These are phyloP conservation scores for Annulohypoxylon maeteangense DNA, from an alignment of 495 filamentous ascomycete species.

Conservation along the genomic window DNA sequence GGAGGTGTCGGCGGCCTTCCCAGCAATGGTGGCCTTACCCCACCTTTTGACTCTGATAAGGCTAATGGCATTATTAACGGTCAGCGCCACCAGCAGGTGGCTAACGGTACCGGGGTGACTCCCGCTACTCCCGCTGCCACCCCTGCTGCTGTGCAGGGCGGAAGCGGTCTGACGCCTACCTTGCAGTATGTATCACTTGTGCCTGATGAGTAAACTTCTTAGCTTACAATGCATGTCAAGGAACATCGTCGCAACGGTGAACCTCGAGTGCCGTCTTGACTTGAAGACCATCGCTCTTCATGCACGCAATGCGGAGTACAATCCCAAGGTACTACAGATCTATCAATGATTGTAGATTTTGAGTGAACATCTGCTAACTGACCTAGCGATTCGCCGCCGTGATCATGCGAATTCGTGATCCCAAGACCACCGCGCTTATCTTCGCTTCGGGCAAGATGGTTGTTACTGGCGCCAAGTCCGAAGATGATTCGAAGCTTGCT, in stretches of 20 bases:
- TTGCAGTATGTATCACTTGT: constrained; percentile 87
- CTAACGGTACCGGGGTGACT: constrained; percentile 84
- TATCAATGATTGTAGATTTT: constrained; percentile 43
- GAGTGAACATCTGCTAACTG: constrained; percentile 58
- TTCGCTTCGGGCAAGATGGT: constrained; percentile 99
- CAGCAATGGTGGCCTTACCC: constrained; percentile 74
- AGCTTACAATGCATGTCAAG: constrained; percentile 76
- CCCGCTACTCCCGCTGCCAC: constrained; percentile 96
- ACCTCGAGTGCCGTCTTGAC: constrained; percentile 96
- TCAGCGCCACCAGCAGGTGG: constrained; percentile 65
- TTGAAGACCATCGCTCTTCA: constrained; percentile 99
- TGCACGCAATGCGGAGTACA: constrained; percentile 98
- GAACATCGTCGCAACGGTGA: constrained; percentile 99
- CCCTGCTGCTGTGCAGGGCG: constrained; percentile 78
- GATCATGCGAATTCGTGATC: constrained; percentile 99
- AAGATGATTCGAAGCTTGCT: constrained; percentile 96
- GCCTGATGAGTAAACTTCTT: constrained; percentile 48
- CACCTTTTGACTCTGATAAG: constrained; percentile 68
- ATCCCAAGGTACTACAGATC: constrained; percentile 79
- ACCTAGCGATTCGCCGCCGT: constrained; percentile 97
- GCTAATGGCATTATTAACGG: constrained; percentile 47
- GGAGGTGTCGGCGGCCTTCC: constrained; percentile 77
- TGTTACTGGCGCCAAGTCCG: constrained; percentile 97
- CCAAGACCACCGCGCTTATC: constrained; percentile 97
- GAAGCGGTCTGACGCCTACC: constrained; percentile 94